These are phyloP conservation scores for Aureobasidium sp. DNA, from an alignment of 2,329 filamentous ascomycete genomes.

Conservation along the genomic window DNA sequence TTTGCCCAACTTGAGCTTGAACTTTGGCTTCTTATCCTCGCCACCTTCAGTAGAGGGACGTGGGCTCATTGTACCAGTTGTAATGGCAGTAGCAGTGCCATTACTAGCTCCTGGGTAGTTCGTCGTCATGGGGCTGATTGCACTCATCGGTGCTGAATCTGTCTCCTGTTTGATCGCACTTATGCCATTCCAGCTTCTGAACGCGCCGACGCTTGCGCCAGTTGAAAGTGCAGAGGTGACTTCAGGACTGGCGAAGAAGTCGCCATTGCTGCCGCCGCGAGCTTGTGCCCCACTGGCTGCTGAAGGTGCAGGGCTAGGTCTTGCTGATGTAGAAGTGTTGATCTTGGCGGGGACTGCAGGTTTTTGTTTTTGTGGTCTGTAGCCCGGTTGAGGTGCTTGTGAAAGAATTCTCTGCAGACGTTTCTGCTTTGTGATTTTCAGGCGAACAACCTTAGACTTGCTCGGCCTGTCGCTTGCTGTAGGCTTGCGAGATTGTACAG, in stretches of 20 bases:
- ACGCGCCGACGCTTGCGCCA: background rate
- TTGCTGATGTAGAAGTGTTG: background rate
- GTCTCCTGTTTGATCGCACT: background rate
- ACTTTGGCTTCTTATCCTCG: conserved; percentile 16
- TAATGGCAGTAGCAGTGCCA: conserved; percentile 1
- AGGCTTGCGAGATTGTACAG: background rate
- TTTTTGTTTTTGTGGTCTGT: background rate
- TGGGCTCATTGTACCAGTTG: background rate
- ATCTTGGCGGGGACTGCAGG: background rate
- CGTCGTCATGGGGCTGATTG: conserved; percentile 12
- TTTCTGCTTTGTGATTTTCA: background rate
- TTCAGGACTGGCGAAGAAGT: conserved; percentile 10
- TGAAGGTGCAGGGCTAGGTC: background rate
- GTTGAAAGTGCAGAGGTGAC: background rate
- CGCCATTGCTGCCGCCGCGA: background rate
- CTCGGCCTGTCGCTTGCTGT: background rate
- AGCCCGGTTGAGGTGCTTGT: conserved; percentile 8
- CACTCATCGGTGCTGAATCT: background rate
- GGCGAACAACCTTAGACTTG: background rate
- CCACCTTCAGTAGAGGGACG: background rate
- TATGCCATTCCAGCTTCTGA: conserved; percentile 2
- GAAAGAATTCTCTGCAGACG: conserved; percentile 9
- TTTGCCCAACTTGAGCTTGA: conserved; percentile 15
- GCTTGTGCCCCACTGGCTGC: background rate
- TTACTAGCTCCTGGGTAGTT: background rate